phyloP scores from a whole-genome alignment of 805 yeast species.

The Candida orba region DNA sequence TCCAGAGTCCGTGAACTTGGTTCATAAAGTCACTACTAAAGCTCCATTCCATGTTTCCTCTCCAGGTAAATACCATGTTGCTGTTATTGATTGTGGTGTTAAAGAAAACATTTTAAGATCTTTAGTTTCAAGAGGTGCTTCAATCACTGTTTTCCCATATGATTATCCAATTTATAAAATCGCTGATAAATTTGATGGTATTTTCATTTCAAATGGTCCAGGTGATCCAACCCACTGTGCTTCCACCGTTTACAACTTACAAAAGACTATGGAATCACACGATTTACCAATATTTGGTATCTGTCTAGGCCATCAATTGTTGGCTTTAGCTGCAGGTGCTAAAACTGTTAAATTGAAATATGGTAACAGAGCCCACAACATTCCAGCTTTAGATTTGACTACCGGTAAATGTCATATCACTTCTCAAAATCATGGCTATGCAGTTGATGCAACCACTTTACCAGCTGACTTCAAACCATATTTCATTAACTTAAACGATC shows the following conservation, averaged over 20 bases:
- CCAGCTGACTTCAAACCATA: constrained; percentile 76
- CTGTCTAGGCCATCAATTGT: constrained; percentile 94
- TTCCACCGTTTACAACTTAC: constrained; percentile 66
- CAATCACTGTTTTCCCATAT: constrained; percentile 93
- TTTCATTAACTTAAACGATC: constrained; percentile 89
- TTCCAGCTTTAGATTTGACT: constrained; percentile 85
- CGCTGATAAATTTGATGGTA: constrained; percentile 89
- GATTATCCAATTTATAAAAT: constrained; percentile 88
- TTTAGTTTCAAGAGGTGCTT: constrained; percentile 89
- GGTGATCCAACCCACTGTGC: constrained; percentile 95
- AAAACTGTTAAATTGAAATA: constrained; percentile 87
- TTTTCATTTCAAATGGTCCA: constrained; percentile 93
- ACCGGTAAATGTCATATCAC: constrained; percentile 97
- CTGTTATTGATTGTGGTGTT: constrained; percentile 96
- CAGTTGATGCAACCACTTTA: constrained; percentile 79
- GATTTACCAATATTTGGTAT: constrained; percentile 90
- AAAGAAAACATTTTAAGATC: constrained; percentile 96
- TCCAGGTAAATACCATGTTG: constrained; percentile 65
- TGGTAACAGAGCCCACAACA: constrained; percentile 98
- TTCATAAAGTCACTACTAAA: constrained; percentile 89
- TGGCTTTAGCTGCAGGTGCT: constrained; percentile 94
- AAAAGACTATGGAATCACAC: constrained; percentile 56
- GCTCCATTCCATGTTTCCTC: constrained; percentile 87
- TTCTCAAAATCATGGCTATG: constrained; percentile 98
- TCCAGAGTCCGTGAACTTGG: constrained; percentile 85